phyloP scores from a whole-genome alignment of 2,329 filamentous ascomycete species.

The Neopestalotiopsis clavispora region DNA sequence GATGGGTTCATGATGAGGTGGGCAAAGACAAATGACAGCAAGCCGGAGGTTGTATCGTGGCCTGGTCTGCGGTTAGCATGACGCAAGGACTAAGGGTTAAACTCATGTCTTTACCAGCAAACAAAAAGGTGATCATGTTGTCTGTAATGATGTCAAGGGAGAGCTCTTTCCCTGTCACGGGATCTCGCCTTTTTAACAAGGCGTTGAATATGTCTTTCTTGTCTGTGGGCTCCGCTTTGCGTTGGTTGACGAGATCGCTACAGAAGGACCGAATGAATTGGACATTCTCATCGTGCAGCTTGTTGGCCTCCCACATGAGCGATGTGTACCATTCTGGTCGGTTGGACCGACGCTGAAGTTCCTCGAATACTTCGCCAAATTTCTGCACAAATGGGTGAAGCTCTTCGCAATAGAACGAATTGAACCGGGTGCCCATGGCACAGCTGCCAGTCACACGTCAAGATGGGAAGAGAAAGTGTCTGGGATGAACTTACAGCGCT shows the following conservation, averaged over 20 bases:
- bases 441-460: not conserved
- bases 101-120: not conserved
- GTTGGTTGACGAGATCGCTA: slow-evolving; percentile 49
- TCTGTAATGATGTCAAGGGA: slow-evolving; percentile 50
- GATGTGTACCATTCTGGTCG: slow-evolving; percentile 17
- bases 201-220: slow-evolving; percentile 58
- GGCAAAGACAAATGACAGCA: slow-evolving; percentile 69
- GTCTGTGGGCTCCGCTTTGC: slow-evolving; percentile 43
- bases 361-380: slow-evolving; percentile 55
- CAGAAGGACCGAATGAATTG: slow-evolving; percentile 46
- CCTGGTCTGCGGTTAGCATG: slow-evolving; percentile 49
- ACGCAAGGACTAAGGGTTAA: not conserved
- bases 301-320: slow-evolving; percentile 25
- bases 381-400: slow-evolving; percentile 61
- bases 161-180: slow-evolving; percentile 53
- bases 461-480: not conserved
- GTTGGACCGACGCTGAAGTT: slow-evolving; percentile 42
- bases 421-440: slow-evolving; percentile 47
- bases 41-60: slow-evolving; percentile 73
- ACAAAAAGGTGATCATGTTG: slow-evolving; percentile 59
- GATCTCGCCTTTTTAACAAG: slow-evolving; percentile 56
- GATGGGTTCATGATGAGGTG: slow-evolving; percentile 68
- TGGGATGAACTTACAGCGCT: not conserved
- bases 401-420: slow-evolving; percentile 61
- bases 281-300: slow-evolving; percentile 41